Evolutionary conservation across 495 filamentous ascomycete species (phyloP).

Genomic region (Penicillium odoratum): DNA sequence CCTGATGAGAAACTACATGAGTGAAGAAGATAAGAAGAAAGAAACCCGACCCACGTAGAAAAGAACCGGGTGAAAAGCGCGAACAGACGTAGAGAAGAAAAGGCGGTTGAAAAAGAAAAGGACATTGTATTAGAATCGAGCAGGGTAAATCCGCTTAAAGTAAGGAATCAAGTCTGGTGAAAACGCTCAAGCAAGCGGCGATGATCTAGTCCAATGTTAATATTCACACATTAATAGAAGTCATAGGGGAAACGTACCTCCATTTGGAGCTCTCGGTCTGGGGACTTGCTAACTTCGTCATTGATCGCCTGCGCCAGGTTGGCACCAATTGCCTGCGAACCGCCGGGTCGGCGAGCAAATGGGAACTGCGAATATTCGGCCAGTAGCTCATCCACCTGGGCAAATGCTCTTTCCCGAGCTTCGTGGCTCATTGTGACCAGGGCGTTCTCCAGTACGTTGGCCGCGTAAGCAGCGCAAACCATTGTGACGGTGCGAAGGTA

Average conservation of each 20-base stretch:
- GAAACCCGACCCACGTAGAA: constrained; percentile 5
- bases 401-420: constrained; percentile 87
- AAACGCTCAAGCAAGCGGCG: constrained; percentile 93
- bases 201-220: constrained; percentile 63
- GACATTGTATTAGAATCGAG: constrained; percentile 28
- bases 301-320: constrained; percentile 86
- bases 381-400: constrained; percentile 93
- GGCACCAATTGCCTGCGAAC: constrained; percentile 79
- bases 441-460: constrained; percentile 98
- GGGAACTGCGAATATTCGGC: constrained; percentile 97
- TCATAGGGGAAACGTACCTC: constrained; percentile 60
- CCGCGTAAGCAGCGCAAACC: constrained; percentile 97
- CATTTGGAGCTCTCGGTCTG: constrained; percentile 91
- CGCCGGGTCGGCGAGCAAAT: constrained; percentile 77
- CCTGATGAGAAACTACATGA: constrained; percentile 41
- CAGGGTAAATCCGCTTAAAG: constrained; percentile 55
- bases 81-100: constrained; percentile 15
- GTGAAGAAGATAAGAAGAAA: constrained; percentile 18
- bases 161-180: constrained; percentile 91
- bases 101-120: constrained; percentile 13
- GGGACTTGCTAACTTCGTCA: constrained; percentile 69
- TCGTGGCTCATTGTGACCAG: constrained; percentile 91
- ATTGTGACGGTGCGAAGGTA: constrained; percentile 89
- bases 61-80: constrained; percentile 18
- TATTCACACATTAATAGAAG: constrained; percentile 2